Evolutionary conservation across 768 basidiomycete species (phyloP).

Genomic region (Auricularia sp.): DNA sequence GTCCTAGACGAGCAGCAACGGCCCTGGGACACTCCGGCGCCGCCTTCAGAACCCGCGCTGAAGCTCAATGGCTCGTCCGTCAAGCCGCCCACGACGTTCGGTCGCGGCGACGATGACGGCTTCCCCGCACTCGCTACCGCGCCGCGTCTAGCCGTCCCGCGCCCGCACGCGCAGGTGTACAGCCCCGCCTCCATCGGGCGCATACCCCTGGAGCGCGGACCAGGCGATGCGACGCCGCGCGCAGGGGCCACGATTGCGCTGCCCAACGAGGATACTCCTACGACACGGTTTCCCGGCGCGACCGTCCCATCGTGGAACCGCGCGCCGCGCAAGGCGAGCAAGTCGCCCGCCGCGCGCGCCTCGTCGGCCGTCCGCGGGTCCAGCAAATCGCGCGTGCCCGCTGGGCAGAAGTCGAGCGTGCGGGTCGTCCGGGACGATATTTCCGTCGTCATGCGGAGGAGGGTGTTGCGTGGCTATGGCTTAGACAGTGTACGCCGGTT

Average conservation of each 20-base stretch:
- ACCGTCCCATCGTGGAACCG: too few relatives aligned
- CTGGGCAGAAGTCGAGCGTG: constrained; percentile 13
- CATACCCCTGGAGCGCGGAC: constrained; percentile 3
- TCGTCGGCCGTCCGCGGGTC: background rate
- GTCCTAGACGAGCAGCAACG: background rate
- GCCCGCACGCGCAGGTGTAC: background rate
- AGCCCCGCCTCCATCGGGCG: constrained; percentile 5
- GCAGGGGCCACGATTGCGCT: constrained; percentile 13
- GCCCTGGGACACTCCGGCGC: background rate
- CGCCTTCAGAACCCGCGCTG: background rate
- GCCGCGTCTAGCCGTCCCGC: background rate
- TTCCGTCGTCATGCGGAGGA: constrained; percentile 62
- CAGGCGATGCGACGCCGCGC: constrained; percentile 10
- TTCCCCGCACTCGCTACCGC: constrained; percentile 33
- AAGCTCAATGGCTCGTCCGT: background rate
- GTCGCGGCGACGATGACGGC: constrained; percentile 47
- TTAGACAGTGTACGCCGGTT: constrained; percentile 39
- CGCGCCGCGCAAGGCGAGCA: constrained; percentile 14
- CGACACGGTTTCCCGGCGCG: constrained; percentile 11
- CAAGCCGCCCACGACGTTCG: constrained; percentile 26
- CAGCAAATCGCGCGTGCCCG: background rate
- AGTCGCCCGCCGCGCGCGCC: background rate
- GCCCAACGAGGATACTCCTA: constrained; percentile 9
- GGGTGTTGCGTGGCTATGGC: constrained; percentile 61
- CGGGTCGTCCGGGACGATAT: constrained; percentile 60